Conservation (phyloP, 768 basidiomycete genomes). For the Crucibulum laeve region DNA sequence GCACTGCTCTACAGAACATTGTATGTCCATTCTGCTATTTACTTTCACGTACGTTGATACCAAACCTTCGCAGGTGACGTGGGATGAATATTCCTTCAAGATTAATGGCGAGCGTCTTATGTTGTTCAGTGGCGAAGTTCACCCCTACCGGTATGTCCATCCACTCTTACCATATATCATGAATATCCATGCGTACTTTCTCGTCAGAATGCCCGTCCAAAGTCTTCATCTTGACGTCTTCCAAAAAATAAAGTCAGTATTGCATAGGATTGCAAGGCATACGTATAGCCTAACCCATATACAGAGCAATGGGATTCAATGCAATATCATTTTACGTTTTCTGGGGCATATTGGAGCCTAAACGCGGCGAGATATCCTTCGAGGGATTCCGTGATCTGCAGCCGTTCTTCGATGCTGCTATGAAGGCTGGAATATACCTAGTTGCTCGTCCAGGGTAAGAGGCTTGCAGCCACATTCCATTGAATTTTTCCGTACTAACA, state of each 20-base stretch:
- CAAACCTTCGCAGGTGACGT: conserved; percentile 27
- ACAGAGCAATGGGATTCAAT: conserved; percentile 38
- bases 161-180: not conserved
- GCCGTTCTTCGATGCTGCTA: conserved; percentile 51
- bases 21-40: conserved; percentile 11
- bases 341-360: conserved; percentile 41
- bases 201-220: conserved; percentile 32
- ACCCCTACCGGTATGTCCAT: conserved; percentile 31
- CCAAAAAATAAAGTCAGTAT: conserved; percentile 39
- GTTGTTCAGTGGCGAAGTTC: conserved; percentile 39
- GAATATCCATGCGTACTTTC: not conserved
- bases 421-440: conserved; percentile 50
- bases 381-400: conserved; percentile 52
- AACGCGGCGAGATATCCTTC: conserved; percentile 46
- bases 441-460: conserved; percentile 47
- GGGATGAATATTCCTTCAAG: conserved; percentile 38
- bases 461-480: not conserved
- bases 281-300: too few species aligned
- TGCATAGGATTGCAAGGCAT: too few species aligned
- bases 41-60: not conserved
- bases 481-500: not conserved
- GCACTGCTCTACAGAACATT: conserved; percentile 25
- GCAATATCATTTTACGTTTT: conserved; percentile 40
- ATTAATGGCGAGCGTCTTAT: conserved; percentile 37
- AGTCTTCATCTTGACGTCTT: conserved; percentile 38